Conservation (phyloP, 1,139 yeast genomes). For the Yamadazyma friedrichii region DNA sequence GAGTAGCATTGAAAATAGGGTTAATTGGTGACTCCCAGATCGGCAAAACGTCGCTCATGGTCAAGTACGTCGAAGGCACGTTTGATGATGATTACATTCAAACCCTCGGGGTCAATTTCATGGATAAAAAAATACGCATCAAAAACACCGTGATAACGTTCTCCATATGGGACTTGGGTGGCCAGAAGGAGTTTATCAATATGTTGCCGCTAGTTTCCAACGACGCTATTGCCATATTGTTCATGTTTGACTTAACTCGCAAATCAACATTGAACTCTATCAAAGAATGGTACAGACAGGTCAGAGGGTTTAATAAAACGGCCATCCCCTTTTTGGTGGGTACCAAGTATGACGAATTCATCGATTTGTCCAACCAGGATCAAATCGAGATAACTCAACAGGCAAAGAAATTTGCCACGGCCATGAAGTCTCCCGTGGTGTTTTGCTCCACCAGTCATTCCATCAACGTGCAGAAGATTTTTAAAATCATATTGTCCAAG, state of each 20-base stretch:
- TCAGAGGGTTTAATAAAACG: conserved; percentile 84
- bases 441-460: conserved; percentile 94
- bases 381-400: conserved; percentile 84
- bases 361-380: conserved; percentile 75
- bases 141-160: conserved; percentile 89
- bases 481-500: conserved; percentile 86
- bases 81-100: conserved; percentile 92
- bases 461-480: conserved; percentile 90
- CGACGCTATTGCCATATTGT: conserved; percentile 90
- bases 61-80: conserved; percentile 91
- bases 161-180: conserved; percentile 96
- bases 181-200: conserved; percentile 92
- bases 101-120: conserved; percentile 91
- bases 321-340: conserved; percentile 94
- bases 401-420: conserved; percentile 83
- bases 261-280: conserved; percentile 82
- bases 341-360: conserved; percentile 88
- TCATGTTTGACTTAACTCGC: conserved; percentile 89
- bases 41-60: conserved; percentile 98
- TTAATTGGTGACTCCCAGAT: conserved; percentile 96
- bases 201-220: conserved; percentile 94
- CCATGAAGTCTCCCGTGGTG: conserved; percentile 87
- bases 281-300: conserved; percentile 95
- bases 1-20: conserved; percentile 86
- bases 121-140: conserved; percentile 87